Evolutionary conservation across 225 moss, liverwort and hornwort species (phyloP), one percentile per base, ranked within the genome.

Genomic region (Ulota crispa): DNA sequence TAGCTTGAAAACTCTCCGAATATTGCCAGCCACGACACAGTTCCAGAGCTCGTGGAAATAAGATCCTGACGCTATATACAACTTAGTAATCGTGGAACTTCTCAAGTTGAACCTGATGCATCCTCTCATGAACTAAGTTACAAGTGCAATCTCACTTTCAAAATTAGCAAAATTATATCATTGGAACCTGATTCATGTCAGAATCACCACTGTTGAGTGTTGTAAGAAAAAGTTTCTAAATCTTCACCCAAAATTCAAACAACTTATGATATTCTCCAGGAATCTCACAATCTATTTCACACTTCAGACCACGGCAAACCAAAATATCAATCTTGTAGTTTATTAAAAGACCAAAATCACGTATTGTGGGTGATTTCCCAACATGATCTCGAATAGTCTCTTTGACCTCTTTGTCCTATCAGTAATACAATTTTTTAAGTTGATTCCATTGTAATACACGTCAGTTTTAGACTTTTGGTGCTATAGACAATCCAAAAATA

Each of bases 301-400:
- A 7, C 42, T 34, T 39, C 19, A 74, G 60, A 27, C 39, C 9
- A 74, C 0, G 50, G 18, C 50, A 18, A 50, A 50, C 3, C 28
- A 15, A 28, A 62, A 62, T 30, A 62, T 4, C 19, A 20, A 18
- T 59, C 10, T 26, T 39, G 26, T 27, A 39, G 57, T 59, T 41
- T 20, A 19, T 41, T 9, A 26, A 26, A 10, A 57, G 1, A 26
- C 60, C 6, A 28, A 6, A 9, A 6, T 16, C 9, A 20, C 59
- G 12, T 15, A 27, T 70, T 0, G 6, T 0, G 0, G 13, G n/a
- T 36, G 0, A 0, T 20, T 27, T 9, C 1, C 4, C 19, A 2
- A 18, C 3, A 16, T 64, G 19, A 64, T 64, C 63, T 64, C 32
- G 30, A 64, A 32, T 64, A 64, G 3, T 18, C 4, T 61, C 30